Base-by-base conservation (phyloP, 2,329 filamentous ascomycete species). In the Arthrobotrys iridis region DNA sequence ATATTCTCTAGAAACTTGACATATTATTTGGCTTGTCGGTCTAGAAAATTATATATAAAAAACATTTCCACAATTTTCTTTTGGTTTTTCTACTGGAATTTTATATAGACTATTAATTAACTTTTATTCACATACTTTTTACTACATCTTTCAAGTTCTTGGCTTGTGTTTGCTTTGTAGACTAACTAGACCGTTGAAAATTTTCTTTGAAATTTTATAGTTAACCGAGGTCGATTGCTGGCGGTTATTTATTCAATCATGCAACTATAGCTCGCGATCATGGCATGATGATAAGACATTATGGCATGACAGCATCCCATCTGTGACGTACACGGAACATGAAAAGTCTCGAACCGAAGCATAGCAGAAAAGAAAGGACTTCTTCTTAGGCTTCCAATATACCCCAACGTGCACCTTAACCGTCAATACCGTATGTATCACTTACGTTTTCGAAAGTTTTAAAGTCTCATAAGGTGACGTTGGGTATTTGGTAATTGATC, bases 21-120 rank as follows among this genome's bases (percentile, higher is more conserved):
- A 75, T 75, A 75, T 75, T 75, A 68, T 75, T 75, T 75, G 55
- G 71, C 71, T 75, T 75, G 71, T 75, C 71, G 43, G 35, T 46
- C 71, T 75, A 68, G 71, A 75, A 35, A n/a, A n/a, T n/a, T 37
- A 37, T 35, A 37, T n/a, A 46, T 28, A 22, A 30, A 22, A 64
- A 35, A 30, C 24, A 46, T 15, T 11, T 3, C 8, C 37, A 24
- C 26, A 41, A 45, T 22, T 24, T 46, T 35, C 11, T 62, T 5
- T 18, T 48, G 13, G 15, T 11, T 40, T 40, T n/a, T n/a, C n/a
- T 24, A n/a, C n/a, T n/a, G n/a, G n/a, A n/a, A n/a, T 55, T 55
- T n/a, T 10, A 22, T 37, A 37, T 55, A 55, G 50, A 55, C 50
- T 13, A 55, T 24, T 37, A 55, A 55, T 55, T 55, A 24, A 22